Evolutionary conservation across 768 basidiomycete genomes (phyloP), one percentile per base, ranked within the genome.

Genomic region (Lyophyllum semitale): DNA sequence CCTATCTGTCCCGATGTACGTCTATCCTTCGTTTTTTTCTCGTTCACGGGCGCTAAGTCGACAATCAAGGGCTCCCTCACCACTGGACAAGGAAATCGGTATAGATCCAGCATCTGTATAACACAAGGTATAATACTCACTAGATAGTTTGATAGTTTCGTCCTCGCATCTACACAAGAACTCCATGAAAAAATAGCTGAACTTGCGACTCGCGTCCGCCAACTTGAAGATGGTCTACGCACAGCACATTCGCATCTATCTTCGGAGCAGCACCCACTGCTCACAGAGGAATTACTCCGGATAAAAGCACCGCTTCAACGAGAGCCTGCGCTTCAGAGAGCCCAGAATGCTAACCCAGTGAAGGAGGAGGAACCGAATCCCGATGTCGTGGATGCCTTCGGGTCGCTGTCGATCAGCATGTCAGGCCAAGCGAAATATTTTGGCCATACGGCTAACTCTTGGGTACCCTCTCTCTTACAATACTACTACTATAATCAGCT

Each of bases 1-100:
- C 85, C 89, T 53, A 91, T 93, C 59, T 93, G 90, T 68, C 90
- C 90, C 47, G 90, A 92, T 67, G 87, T 87, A 67, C n/a, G 44
- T 42, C 49, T 29, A 25, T 13, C 15, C 26, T 45, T 27, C 35
- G 18, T 13, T 32, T 32, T 42, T 27, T n/a, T 38, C 30, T 25
- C 20, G 30, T 22, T 9, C 9, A 47, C 43, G 20, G 27, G 22
- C 18, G 42, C 43, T 60, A 20, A 55, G 42, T 22, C 29, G 13
- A 38, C 40, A 50, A 32, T 60, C 30, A 33, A 76, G 89, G 88
- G 89, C 48, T 89, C 88, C 11, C 73, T 91, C 42, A 91, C 89
- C 9, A 91, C 90, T 44, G 90, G 90, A 8, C 86, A 90, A 69
- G 90, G 89, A 15, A 91, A 90, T 76, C 83, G 88, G 88, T 88